Evolutionary conservation across 129 eudicot genomes (phyloP), one percentile per base, ranked within the genome.

Genomic region (Flaveria trinervia): DNA sequence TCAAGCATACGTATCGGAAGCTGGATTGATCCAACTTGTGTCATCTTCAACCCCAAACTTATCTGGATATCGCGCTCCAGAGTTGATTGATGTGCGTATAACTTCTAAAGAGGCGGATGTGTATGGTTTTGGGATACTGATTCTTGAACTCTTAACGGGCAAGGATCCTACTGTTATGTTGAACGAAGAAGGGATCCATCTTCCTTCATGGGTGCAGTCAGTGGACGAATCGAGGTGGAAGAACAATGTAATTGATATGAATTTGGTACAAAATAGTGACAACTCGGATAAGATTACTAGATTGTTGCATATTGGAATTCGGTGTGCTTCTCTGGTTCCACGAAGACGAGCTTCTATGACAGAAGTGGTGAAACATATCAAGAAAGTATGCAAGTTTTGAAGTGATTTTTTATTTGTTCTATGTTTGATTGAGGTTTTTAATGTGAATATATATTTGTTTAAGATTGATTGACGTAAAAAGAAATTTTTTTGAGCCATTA

Each of bases 31-130:
- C 49, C 86, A 80, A 41, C 82, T 87, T 1, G 85, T 84, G 74
- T 73, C 83, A n/a, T 69, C 87, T 30, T 33, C 85, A 9, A 70
- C 85, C 1, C 81, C 83, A 2, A 62, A 50, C 49, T 26, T 75
- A 17, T 72, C 43, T 12, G 89, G 89, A 7, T 85, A 84, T 30
- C 83, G 79, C 25, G 92, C 92, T n/a, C 89, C 92, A 3, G 92
- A 87, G 80, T 72, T 84, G 61, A 65, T 72, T 16, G 88, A 84
- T 30, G 73, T 81, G 0, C 86, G 83, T 17, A 41, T 82, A 49
- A 61, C 85, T 16, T 84, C 92, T 4, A 81, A 80, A 30, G 74
- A 84, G 43, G 82, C 92, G 0, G 92, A 87, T 77, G 87, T 87
- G 51, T 87, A 87, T 44, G 78, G 89, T 59, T 81, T 87, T 56